These are phyloP conservation scores for Excoecaria cochinchinensis DNA, from an alignment of 345 rosid species.

Conservation along the genomic window DNA sequence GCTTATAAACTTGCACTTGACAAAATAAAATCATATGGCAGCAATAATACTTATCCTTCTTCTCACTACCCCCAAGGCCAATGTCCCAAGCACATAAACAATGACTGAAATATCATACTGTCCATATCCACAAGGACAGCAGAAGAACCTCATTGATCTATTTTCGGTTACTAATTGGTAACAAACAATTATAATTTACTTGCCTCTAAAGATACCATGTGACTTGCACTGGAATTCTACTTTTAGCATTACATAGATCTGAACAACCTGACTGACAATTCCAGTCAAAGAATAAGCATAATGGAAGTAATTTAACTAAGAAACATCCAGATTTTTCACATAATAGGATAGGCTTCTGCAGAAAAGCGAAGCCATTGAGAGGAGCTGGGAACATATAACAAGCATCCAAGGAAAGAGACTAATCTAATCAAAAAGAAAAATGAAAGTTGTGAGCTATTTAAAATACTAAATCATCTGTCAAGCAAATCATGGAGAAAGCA, in stretches of 20 bases:
- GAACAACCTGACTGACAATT: not conserved
- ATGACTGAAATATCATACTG: not conserved
- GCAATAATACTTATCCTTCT: not conserved
- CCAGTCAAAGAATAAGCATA: not conserved
- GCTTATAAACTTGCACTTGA: not conserved
- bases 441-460: not conserved
- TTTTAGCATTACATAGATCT: not conserved
- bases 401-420: not conserved
- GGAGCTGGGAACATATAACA: not conserved
- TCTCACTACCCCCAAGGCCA: not conserved
- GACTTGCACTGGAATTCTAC: not conserved
- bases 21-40: slow-evolving; percentile 1
- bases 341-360: not conserved
- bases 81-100: not conserved
- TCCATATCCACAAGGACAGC: not conserved
- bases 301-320: not conserved
- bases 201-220: not conserved
- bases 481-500: not conserved
- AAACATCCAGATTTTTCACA: not conserved
- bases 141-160: not conserved
- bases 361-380: not conserved
- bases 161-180: not conserved
- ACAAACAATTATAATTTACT: not conserved
- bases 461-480: not conserved
- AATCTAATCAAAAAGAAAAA: not conserved